These are phyloP conservation scores for Cladophialophora chaetospira DNA, from an alignment of 2,329 filamentous ascomycete species.

Conservation along the genomic window DNA sequence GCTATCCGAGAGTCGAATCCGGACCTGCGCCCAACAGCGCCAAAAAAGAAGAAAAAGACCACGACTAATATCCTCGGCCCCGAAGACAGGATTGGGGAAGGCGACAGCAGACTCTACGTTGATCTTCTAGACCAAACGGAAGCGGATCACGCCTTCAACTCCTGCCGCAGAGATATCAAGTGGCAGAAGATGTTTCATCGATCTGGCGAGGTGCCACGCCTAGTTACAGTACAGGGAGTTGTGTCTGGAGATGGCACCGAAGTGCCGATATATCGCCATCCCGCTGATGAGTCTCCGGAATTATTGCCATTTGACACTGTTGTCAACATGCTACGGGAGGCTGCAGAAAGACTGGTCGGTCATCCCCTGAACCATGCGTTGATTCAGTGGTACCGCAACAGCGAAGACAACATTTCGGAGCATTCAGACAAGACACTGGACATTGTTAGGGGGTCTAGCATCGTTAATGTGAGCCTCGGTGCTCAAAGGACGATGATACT, in stretches of 20 bases:
- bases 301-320: slow-evolving; percentile 73
- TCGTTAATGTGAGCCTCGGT: slow-evolving; percentile 92
- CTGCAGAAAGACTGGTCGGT: slow-evolving; percentile 71
- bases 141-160: slow-evolving; percentile 55
- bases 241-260: slow-evolving; percentile 65
- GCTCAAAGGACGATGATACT: slow-evolving; percentile 88
- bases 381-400: slow-evolving; percentile 89
- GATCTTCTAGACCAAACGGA: slow-evolving; percentile 66
- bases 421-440: slow-evolving; percentile 97
- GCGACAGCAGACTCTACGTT: slow-evolving; percentile 74
- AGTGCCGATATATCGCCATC: slow-evolving; percentile 92
- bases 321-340: slow-evolving; percentile 67
- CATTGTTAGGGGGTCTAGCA: slow-evolving; percentile 75
- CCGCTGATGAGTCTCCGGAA: slow-evolving; percentile 81
- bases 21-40: background rate
- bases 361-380: slow-evolving; percentile 88
- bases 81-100: slow-evolving; percentile 68
- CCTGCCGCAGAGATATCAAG: slow-evolving; percentile 60
- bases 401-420: slow-evolving; percentile 90
- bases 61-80: slow-evolving; percentile 36
- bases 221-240: slow-evolving; percentile 85
- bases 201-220: slow-evolving; percentile 84
- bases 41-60: slow-evolving; percentile 23
- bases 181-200: slow-evolving; percentile 95
- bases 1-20: background rate